phyloP scores from a whole-genome alignment of 2,329 filamentous ascomycete species.

The Cercospora nicotianae region DNA sequence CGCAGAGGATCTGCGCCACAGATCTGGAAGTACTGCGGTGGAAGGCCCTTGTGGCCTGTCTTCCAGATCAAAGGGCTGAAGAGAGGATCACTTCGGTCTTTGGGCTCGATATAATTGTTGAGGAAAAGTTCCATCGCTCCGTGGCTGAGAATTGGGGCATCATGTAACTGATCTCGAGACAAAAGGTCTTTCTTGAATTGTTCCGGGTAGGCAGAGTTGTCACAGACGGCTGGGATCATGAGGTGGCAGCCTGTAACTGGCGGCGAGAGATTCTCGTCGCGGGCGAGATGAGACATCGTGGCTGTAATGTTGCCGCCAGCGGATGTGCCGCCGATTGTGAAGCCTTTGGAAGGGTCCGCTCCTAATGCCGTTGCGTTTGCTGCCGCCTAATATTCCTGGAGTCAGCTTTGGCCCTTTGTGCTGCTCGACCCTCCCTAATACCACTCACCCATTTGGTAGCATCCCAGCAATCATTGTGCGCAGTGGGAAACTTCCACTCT shows the following conservation, averaged over 20 bases:
- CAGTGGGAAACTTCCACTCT: constrained; percentile 52
- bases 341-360: constrained; percentile 47
- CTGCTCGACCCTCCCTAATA: not conserved
- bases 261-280: constrained; percentile 44
- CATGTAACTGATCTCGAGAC: constrained; percentile 39
- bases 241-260: constrained; percentile 51
- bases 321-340: constrained; percentile 54
- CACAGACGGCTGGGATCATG: constrained; percentile 49
- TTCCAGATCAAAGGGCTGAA: constrained; percentile 36
- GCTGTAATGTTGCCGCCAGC: constrained; percentile 56
- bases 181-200: constrained; percentile 44
- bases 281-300: constrained; percentile 47
- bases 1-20: constrained; percentile 52
- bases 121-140: constrained; percentile 29
- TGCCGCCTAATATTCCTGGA: constrained; percentile 38
- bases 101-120: constrained; percentile 24
- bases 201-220: constrained; percentile 44
- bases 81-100: constrained; percentile 34
- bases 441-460: constrained; percentile 45
- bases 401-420: not conserved
- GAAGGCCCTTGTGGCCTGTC: constrained; percentile 42
- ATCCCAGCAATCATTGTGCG: constrained; percentile 53
- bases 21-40: constrained; percentile 51
- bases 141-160: constrained; percentile 31
- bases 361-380: constrained; percentile 36